Percentiles rank a stretch among this genome's conserved stretches.
These are phyloP conservation scores for Crithidia fasciculata DNA, from an alignment of 208 protist species.

Conservation along the genomic window DNA sequence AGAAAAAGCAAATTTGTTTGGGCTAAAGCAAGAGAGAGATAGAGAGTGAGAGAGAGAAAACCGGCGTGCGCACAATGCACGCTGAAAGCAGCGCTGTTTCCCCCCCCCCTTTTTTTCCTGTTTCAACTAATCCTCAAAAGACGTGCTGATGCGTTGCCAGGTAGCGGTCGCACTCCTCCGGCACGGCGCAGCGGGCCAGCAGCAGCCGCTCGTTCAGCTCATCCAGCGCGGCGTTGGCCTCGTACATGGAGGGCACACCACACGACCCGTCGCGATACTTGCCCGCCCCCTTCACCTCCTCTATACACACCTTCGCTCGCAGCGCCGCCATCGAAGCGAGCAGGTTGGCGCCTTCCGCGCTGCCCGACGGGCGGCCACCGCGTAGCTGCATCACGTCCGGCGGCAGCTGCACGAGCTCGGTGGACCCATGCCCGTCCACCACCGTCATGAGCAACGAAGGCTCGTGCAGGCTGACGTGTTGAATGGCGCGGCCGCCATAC, in stretches of 20 bases:
- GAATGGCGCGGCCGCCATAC: conserved; percentile 42
- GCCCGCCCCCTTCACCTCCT: conserved; percentile 19
- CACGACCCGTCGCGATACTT: neutral
- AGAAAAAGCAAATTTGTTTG: neutral
- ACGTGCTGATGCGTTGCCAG: conserved; percentile 33
- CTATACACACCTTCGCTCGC: conserved; percentile 31
- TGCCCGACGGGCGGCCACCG: conserved; percentile 7
- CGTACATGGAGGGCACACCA: conserved; percentile 15
- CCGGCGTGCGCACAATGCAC: neutral
- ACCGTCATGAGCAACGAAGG: conserved; percentile 51
- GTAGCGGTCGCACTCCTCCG: conserved; percentile 49
- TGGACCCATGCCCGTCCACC: conserved; percentile 56
- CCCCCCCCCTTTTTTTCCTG: neutral
- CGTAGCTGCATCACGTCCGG: conserved; percentile 10
- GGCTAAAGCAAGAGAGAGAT: too few relatives aligned
- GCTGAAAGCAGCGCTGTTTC: too few relatives aligned
- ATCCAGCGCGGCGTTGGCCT: conserved; percentile 26
- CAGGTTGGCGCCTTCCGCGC: conserved; percentile 9
- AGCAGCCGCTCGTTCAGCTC: conserved; percentile 45
- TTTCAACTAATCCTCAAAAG: conserved; percentile 11
- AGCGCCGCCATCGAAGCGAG: conserved; percentile 36
- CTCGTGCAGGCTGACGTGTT: conserved; percentile 49
- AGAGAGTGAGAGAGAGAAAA: neutral
- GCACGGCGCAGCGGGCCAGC: conserved; percentile 53
- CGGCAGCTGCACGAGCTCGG: conserved; percentile 70